Evolutionary conservation across 164 flowering plant species (phyloP).

Genomic region (Cinnamomum chago): DNA sequence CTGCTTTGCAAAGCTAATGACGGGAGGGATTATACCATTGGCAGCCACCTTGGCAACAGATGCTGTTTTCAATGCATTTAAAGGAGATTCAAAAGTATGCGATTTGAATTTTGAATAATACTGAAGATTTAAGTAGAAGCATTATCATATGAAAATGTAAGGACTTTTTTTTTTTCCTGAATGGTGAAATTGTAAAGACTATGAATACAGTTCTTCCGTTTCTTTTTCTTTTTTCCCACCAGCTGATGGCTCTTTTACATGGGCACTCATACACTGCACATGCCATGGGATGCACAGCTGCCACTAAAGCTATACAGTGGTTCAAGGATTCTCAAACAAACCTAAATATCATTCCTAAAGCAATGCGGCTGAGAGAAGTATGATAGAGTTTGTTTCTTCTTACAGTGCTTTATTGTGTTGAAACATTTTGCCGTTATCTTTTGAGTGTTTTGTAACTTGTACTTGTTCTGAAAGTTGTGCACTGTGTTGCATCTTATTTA

Average conservation of each 20-base stretch:
- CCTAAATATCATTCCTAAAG: slow-evolving; percentile 42
- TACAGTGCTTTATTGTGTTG: neutral
- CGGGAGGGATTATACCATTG: slow-evolving; percentile 88
- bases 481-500: too few relatives aligned
- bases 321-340: slow-evolving; percentile 77
- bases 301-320: slow-evolving; percentile 74
- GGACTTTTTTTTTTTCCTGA: neutral
- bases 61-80: slow-evolving; percentile 65
- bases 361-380: slow-evolving; percentile 67
- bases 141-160: neutral
- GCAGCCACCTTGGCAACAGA: slow-evolving; percentile 84
- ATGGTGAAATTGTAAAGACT: neutral
- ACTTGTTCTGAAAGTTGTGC: too few relatives aligned
- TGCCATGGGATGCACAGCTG: slow-evolving; percentile 96
- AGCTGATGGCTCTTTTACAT: slow-evolving; percentile 91
- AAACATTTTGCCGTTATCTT: too few relatives aligned
- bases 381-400: neutral
- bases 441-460: too few relatives aligned
- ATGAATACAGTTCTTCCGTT: neutral
- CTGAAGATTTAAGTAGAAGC: too few relatives aligned
- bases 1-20: slow-evolving; percentile 87
- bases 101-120: too few relatives aligned
- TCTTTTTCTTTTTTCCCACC: neutral
- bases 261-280: slow-evolving; percentile 98
- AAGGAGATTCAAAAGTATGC: slow-evolving; percentile 85